Conservation (phyloP, 2,329 filamentous ascomycete species). For the Cordyceps tenuipes region DNA sequence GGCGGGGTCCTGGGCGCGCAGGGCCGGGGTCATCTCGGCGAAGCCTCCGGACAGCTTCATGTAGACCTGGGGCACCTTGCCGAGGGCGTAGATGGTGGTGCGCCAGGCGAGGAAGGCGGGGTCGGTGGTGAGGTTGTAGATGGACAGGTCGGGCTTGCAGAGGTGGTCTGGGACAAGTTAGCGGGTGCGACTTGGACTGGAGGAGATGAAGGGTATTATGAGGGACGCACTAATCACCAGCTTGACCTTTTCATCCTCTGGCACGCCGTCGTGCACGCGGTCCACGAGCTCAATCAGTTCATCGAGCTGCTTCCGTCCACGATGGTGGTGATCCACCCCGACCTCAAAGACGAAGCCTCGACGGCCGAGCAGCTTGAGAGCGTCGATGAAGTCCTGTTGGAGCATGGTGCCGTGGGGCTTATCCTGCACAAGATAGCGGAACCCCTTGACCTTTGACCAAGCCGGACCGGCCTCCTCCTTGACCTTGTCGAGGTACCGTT, state of each 20-base stretch:
- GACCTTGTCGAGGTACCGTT: constrained; percentile 56
- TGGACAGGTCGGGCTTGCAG: constrained; percentile 73
- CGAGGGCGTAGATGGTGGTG: constrained; percentile 57
- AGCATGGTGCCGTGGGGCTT: constrained; percentile 61
- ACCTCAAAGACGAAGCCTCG: constrained; percentile 69
- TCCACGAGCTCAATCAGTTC: constrained; percentile 64
- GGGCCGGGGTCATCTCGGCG: constrained; percentile 60
- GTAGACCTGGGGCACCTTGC: constrained; percentile 58
- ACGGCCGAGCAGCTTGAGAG: constrained; percentile 55
- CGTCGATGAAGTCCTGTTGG: constrained; percentile 53
- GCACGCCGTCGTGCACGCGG: constrained; percentile 53
- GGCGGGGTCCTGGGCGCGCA: constrained; percentile 39
- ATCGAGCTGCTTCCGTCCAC: constrained; percentile 65
- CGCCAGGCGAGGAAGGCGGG: constrained; percentile 61
- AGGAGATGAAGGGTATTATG: neutral
- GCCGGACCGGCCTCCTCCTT: constrained; percentile 53
- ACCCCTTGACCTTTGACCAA: constrained; percentile 65
- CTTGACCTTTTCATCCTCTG: constrained; percentile 50
- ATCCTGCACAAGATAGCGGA: constrained; percentile 76
- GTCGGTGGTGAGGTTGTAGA: constrained; percentile 48
- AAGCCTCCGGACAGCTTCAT: constrained; percentile 90
- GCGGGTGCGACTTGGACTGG: neutral
- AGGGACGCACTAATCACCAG: constrained; percentile 59
- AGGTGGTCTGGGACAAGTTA: constrained; percentile 54
- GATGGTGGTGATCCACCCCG: constrained; percentile 71